phyloP scores from a whole-genome alignment of 805 yeast genomes.

The Zygosaccharomyces gambellarensis region DNA sequence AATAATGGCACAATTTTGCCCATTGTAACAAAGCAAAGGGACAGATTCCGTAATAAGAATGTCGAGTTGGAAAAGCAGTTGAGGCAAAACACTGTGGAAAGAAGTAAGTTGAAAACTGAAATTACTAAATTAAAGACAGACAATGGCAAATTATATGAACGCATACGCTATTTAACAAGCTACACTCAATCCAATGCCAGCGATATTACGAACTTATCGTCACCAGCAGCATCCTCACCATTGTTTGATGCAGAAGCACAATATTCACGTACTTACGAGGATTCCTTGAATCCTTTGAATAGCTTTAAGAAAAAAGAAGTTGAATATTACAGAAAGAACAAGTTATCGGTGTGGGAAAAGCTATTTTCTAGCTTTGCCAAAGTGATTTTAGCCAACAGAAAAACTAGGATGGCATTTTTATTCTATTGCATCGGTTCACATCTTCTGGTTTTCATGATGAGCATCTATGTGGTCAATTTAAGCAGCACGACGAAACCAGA shows the following conservation, averaged over 20 bases:
- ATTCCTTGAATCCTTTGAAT: slow-evolving; percentile 76
- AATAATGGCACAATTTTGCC: slow-evolving; percentile 57
- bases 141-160: slow-evolving; percentile 74
- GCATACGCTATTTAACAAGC: slow-evolving; percentile 61
- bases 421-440: slow-evolving; percentile 73
- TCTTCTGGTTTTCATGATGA: slow-evolving; percentile 60
- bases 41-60: slow-evolving; percentile 79
- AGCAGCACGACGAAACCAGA: slow-evolving; percentile 44
- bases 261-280: slow-evolving; percentile 64
- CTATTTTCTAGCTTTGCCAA: slow-evolving; percentile 68
- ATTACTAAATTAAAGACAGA: slow-evolving; percentile 61
- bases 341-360: slow-evolving; percentile 72
- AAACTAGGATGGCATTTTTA: slow-evolving; percentile 67
- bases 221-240: slow-evolving; percentile 13
- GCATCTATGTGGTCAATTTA: slow-evolving; percentile 49
- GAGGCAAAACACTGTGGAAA: slow-evolving; percentile 49
- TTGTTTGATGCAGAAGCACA: slow-evolving; percentile 50
- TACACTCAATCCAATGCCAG: slow-evolving; percentile 34
- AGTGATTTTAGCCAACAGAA: slow-evolving; percentile 66
- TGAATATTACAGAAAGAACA: slow-evolving; percentile 60
- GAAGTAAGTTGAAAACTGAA: slow-evolving; percentile 61
- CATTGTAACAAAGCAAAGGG: slow-evolving; percentile 91
- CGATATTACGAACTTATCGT: slow-evolving; percentile 22
- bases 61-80: slow-evolving; percentile 79
- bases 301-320: slow-evolving; percentile 74